Percentiles rank a stretch among this genome's conserved stretches.
These are phyloP conservation scores for Hemileia vastatrix DNA, from an alignment of 1,284 basidiomycete genomes.

Conservation along the genomic window DNA sequence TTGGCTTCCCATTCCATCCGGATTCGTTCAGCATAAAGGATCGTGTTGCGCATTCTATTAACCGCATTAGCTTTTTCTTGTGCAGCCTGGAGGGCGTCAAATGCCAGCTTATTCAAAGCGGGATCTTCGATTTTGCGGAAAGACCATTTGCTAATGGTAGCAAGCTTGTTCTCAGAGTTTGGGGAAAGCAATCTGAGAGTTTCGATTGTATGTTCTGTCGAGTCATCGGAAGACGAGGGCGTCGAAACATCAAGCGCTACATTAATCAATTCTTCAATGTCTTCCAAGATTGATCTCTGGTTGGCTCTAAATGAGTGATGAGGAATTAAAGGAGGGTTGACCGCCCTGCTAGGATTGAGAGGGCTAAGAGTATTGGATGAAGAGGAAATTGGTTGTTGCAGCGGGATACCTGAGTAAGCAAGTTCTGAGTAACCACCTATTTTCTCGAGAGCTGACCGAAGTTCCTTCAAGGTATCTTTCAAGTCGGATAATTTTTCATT, in stretches of 20 bases:
- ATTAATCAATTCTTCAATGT: conserved; percentile 72
- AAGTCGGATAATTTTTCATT: conserved; percentile 87
- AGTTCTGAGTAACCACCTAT: neutral
- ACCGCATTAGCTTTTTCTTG: conserved; percentile 89
- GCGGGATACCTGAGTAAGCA: neutral
- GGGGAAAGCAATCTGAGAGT: conserved; percentile 75
- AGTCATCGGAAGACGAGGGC: conserved; percentile 81
- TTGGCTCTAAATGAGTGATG: conserved; percentile 25
- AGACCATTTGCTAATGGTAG: conserved; percentile 69
- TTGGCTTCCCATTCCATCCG: conserved; percentile 93
- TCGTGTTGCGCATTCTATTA: conserved; percentile 93
- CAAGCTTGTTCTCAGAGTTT: conserved; percentile 70
- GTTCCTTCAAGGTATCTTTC: conserved; percentile 55
- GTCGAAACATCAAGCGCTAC: conserved; percentile 72
- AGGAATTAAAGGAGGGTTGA: conserved; percentile 52
- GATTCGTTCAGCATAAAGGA: conserved; percentile 93
- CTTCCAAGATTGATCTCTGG: conserved; percentile 64
- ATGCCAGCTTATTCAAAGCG: conserved; percentile 67
- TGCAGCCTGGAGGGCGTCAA: conserved; percentile 79
- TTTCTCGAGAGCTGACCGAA: conserved; percentile 9
- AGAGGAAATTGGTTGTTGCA: conserved; percentile 55
- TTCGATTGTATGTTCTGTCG: conserved; percentile 79
- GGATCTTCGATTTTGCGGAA: conserved; percentile 74
- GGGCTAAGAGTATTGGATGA: conserved; percentile 50
- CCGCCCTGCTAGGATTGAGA: conserved; percentile 50